These are phyloP conservation scores for Puccinia horiana DNA, from an alignment of 1,284 basidiomycete genomes.

Conservation along the genomic window DNA sequence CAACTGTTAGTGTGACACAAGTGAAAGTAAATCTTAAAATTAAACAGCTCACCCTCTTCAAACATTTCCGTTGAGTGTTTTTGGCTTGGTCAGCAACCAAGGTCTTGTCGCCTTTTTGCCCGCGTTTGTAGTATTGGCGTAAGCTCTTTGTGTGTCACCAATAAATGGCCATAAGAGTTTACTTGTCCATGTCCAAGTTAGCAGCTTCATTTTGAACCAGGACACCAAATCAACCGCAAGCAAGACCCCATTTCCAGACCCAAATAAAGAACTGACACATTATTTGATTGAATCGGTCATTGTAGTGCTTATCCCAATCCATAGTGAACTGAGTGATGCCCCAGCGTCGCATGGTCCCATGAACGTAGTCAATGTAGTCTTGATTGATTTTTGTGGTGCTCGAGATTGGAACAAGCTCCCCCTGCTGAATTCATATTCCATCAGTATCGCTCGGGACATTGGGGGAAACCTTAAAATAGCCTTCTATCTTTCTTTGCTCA, in stretches of 20 bases:
- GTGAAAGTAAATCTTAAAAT: neutral
- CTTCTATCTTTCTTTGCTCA: constrained; percentile 18
- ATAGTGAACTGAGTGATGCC: constrained; percentile 36
- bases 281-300: constrained; percentile 44
- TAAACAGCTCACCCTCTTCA: constrained; percentile 25
- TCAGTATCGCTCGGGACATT: constrained; percentile 9
- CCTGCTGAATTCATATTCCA: neutral
- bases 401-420: constrained; percentile 6
- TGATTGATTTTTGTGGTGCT: constrained; percentile 32
- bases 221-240: constrained; percentile 2
- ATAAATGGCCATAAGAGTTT: constrained; percentile 15
- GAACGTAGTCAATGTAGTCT: constrained; percentile 33
- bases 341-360: constrained; percentile 43
- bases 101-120: constrained; percentile 2
- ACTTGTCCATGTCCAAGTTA: constrained; percentile 27
- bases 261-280: constrained; percentile 41
- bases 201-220: constrained; percentile 14
- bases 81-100: constrained; percentile 3
- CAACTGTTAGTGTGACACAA: neutral
- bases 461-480: constrained; percentile 1
- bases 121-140: constrained; percentile 15
- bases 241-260: constrained; percentile 48
- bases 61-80: constrained; percentile 14
- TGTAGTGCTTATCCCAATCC: constrained; percentile 35
- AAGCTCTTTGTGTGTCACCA: constrained; percentile 33